Evolutionary conservation across 345 rosid genomes (phyloP), one percentile per base, ranked within the genome.

Genomic region (Gossypium thurberi): DNA sequence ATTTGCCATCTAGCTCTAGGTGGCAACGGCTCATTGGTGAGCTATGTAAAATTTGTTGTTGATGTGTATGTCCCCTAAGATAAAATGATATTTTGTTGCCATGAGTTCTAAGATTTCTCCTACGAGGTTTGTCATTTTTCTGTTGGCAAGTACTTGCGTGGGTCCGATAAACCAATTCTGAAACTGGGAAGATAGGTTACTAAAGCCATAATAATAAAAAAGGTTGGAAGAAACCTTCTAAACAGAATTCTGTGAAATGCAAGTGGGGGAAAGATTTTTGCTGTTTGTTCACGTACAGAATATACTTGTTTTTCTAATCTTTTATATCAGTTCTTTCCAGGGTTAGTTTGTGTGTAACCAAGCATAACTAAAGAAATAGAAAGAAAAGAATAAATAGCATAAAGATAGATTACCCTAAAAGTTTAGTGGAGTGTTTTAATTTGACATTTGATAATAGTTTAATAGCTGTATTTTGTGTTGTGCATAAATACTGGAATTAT

Each of bases 1-100:
- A 66, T 21, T 66, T 51, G 66, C 70, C 23, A 62, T 15, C 47
- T 62, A 17, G 46, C 47, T 47, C 20, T 66, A 46, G 70, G 70
- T 23, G 57, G 56, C 21, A 48, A 48, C 14, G 43, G 21, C 13
- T 48, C 21, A 48, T 48, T 25, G 14, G 14, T 26, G 42, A 15
- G 26, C 57, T 67, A 1, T 67, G 43, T 21, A 3, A 48, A 14
- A 26, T 48, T 23, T 67, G 0, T 48, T 48, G 42, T 67, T 67
- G 55, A 8, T 15, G 48, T 12, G 13, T 47, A 23, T 44, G 25
- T 65, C 37, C 37, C 25, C 18, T 23, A 23, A 37, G 11, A 46
- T 14, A n/a, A 46, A 23, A 12, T 12, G 18, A 21, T 14, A 13
- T 20, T 66, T 66, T 23, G 56, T 47, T 23, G 8, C 4, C 42